These are phyloP conservation scores for Hypoxylon sp. DNA, from an alignment of 2,329 filamentous ascomycete genomes.

Conservation along the genomic window DNA sequence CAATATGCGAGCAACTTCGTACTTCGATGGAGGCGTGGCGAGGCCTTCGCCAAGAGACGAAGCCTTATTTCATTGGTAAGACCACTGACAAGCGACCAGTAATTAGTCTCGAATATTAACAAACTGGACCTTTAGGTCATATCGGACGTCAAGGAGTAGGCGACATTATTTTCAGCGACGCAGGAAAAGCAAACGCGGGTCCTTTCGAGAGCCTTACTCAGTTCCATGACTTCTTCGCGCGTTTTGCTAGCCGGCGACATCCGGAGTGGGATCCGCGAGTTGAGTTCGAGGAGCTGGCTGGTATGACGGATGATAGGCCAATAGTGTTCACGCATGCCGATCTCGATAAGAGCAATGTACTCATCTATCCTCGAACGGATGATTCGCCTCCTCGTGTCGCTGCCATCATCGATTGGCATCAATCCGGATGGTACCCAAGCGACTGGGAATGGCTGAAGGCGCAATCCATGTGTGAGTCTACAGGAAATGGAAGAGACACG, in stretches of 20 bases:
- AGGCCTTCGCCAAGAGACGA: slow-evolving; percentile 21
- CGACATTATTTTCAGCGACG: slow-evolving; percentile 26
- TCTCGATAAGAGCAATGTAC: slow-evolving; percentile 28
- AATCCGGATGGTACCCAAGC: slow-evolving; percentile 30
- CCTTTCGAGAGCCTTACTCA: slow-evolving; percentile 25
- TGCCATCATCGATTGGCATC: slow-evolving; percentile 33
- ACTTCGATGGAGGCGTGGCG: slow-evolving; percentile 22
- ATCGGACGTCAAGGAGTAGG: slow-evolving; percentile 32
- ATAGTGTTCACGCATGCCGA: slow-evolving; percentile 30
- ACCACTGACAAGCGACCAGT: background rate
- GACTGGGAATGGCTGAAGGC: slow-evolving; percentile 34
- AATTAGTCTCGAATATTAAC: slow-evolving; percentile 11
- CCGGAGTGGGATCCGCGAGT: slow-evolving; percentile 21
- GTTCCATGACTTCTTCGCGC: slow-evolving; percentile 31
- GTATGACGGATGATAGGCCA: slow-evolving; percentile 24
- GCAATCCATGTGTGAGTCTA: slow-evolving; percentile 8
- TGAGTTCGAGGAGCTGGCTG: slow-evolving; percentile 22
- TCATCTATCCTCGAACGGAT: slow-evolving; percentile 13
- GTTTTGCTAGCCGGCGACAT: slow-evolving; percentile 8
- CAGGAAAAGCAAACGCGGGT: slow-evolving; percentile 19
- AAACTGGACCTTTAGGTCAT: slow-evolving; percentile 14
- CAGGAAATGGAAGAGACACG: slow-evolving; percentile 20
- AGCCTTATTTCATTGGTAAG: slow-evolving; percentile 27
- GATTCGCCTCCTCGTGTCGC: slow-evolving; percentile 16
- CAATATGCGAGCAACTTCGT: slow-evolving; percentile 23